Evolutionary conservation across 164 flowering plant genomes (phyloP), one percentile per base, ranked within the genome.

Genomic region (Amborella trichopoda): DNA sequence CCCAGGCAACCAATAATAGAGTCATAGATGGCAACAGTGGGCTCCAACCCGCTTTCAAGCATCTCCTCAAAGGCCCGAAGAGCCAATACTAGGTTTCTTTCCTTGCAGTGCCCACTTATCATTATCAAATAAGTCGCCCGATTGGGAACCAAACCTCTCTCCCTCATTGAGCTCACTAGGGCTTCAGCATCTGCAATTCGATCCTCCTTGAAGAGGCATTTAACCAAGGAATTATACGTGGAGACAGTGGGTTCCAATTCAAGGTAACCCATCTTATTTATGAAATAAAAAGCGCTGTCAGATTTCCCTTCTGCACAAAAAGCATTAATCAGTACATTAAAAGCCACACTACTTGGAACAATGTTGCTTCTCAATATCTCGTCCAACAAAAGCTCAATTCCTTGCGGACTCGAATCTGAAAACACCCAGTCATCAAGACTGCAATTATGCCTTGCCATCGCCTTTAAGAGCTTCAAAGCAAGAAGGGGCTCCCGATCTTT

Each of bases 11-110:
- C 53, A 6, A 82, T 70, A 16, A 82, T 71, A 0, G 72, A 42
- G 44, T 73, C 66, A 66, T 77, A 82, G 34, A 77, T 70, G 28
- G 82, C 80, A 59, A 79, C 77, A 60, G 50, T 63, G 21, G 84
- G 87, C 40, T 53, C 63, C 44, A 77, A n/a, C 49, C 83, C 75
- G 34, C 50, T 58, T 50, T 62, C 63, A 23, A 48, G 44, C 73
- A 79, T 70, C 48, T 68, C 56, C 36, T 67, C 60, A 28, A 82
- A 48, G 21, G 67, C 19, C 42, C 46, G 42, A 46, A 71, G 50
- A 2, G 80, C 82, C 5, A 59, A 62, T 3, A 20, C 66, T 16
- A 63, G 21, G 34, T 79, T 74, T 17, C 71, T 66, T n/a, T 12
- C 56, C 37, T 62, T 72, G 60, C 87, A 75, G 40, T 60, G 60